Conservation (phyloP, 306 rosid genomes). For the Potentilla sterilis region DNA sequence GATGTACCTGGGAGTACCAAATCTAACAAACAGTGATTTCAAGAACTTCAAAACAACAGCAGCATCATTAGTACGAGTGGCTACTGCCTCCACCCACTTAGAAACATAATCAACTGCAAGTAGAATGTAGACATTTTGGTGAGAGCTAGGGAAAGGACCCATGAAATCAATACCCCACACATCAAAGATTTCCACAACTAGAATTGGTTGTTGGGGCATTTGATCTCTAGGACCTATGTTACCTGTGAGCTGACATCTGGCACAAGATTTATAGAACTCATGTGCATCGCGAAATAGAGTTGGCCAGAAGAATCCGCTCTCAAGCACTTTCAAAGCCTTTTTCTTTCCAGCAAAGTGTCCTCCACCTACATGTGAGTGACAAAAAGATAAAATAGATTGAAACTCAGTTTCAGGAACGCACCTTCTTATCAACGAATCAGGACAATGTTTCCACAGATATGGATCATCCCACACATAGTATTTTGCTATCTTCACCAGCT, state of each 20-base stretch:
- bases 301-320: not conserved
- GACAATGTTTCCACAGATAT: not conserved
- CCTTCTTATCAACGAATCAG: not conserved
- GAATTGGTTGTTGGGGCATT: not conserved
- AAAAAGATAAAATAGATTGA: no score
- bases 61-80: not conserved
- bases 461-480: not conserved
- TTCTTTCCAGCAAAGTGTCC: not conserved
- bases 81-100: not conserved
- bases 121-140: not conserved
- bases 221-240: not conserved
- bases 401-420: no score
- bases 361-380: no score
- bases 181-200: not conserved
- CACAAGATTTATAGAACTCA: not conserved
- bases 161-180: not conserved
- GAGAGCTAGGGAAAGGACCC: not conserved
- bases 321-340: not conserved
- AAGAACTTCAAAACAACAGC: not conserved
- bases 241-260: not conserved
- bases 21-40: not conserved
- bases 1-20: not conserved
- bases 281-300: not conserved
- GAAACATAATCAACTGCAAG: not conserved
- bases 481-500: not conserved